A percentile compares a stretch with the other conserved stretches of the same genome.
These are phyloP conservation scores for Jatropha podagrica DNA, from an alignment of 441 rosid genomes.

Conservation along the genomic window DNA sequence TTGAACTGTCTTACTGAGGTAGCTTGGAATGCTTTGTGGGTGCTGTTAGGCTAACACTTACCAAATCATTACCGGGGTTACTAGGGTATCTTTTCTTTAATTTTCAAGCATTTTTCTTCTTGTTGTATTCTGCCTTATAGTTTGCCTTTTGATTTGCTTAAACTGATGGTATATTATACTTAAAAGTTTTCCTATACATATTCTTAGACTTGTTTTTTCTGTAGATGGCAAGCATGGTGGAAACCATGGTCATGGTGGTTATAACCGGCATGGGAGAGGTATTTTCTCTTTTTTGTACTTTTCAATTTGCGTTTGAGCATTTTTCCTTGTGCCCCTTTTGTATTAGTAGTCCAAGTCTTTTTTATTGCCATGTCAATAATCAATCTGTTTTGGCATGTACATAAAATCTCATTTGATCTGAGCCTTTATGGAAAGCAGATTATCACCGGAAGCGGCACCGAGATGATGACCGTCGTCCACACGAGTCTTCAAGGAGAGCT, in stretches of 20 bases:
- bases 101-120: too few relatives aligned
- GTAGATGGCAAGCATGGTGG: slow-evolving; percentile 86
- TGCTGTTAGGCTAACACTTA: neutral
- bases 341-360: neutral
- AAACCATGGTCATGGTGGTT: slow-evolving; percentile 58
- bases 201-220: slow-evolving; percentile 21
- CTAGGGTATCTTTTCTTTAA: too few relatives aligned
- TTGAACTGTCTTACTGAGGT: neutral
- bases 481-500: slow-evolving; percentile 62
- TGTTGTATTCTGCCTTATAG: neutral
- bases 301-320: neutral
- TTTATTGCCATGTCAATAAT: slow-evolving; percentile 5
- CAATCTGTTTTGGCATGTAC: neutral
- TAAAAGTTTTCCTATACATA: neutral
- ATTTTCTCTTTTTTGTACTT: slow-evolving; percentile 14
- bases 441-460: slow-evolving; percentile 71
- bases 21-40: neutral
- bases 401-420: slow-evolving; percentile 5
- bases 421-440: slow-evolving; percentile 44
- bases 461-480: slow-evolving; percentile 75
- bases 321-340: neutral
- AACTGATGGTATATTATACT: neutral
- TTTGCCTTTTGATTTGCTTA: neutral
- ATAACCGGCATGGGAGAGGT: slow-evolving; percentile 61
- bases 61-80: neutral